Base-by-base conservation (phyloP, 768 basidiomycete species). In the Lentinula aciculospora region DNA sequence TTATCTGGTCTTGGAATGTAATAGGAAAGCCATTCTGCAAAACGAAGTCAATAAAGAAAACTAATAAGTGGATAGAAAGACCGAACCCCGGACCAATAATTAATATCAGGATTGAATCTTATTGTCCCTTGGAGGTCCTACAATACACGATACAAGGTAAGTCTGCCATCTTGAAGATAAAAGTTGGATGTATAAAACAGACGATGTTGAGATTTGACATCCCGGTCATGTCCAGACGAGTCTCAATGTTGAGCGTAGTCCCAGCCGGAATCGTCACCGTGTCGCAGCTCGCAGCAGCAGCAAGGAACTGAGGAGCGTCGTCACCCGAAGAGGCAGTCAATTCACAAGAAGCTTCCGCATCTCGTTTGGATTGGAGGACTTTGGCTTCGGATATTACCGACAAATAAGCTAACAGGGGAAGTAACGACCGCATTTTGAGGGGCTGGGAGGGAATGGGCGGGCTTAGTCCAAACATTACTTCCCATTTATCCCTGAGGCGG, bases 211-310 rank as follows among this genome's bases (percentile, higher is more conserved):
- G 81, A 66, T 83, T 69, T 1, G 63, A 55, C 3, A 81, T 65
- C 0, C 77, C 77, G 0, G 82, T 84, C 77, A 80, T 83, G 61
- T 83, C 76, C 64, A 84, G 58, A 28, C 75, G 71, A 4, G 79
- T 78, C 17, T 67, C 71, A 56, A 84, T 81, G 29, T 76, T 80
- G 49, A 84, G 69, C 5, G 80, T 82, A 6, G 77, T 78, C 3
- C 66, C 65, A 5, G 68, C 64, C 0, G 81, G 81, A 48, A 84
- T 72, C 2, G 67, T 63, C 3, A 81, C 74, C 0, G 73, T 78
- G 51, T 63, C 62, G 61, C 75, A 81, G 23, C 69, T 64, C 54
- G 69, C 66, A 57, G 77, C 72, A 10, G 81, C 80, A 23, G 67
- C 60, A 21, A 81, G 61, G 58, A 84, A 76, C 10, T 70, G 70